Evolutionary conservation across 2,329 filamentous ascomycete species (phyloP).

Genomic region (Aureobasidium sp.): DNA sequence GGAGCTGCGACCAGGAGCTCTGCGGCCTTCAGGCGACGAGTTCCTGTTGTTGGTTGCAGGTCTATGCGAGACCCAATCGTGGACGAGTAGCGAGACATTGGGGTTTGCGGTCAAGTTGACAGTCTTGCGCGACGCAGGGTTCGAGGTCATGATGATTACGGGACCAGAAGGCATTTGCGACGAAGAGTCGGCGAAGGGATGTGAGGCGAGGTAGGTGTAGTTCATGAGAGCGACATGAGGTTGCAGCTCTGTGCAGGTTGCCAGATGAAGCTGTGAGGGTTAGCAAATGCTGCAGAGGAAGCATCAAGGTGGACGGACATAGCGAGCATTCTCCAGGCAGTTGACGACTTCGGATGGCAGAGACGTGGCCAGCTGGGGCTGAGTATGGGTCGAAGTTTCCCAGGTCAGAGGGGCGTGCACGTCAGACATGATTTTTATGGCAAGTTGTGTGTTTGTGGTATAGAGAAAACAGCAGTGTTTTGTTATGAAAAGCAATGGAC

Average conservation of each 20-base stretch:
- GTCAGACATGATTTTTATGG: constrained; percentile 20
- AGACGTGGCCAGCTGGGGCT: constrained; percentile 59
- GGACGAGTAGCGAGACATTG: constrained; percentile 85
- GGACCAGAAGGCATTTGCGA: constrained; percentile 40
- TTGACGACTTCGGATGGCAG: constrained; percentile 80
- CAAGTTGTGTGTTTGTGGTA: neutral
- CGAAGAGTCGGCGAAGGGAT: constrained; percentile 52
- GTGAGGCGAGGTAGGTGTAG: constrained; percentile 77
- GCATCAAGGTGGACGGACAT: constrained; percentile 49
- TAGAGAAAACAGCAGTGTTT: neutral
- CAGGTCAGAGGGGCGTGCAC: constrained; percentile 24
- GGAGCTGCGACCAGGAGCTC: constrained; percentile 45
- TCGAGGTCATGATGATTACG: constrained; percentile 86
- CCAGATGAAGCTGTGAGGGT: constrained; percentile 70
- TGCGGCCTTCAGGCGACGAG: constrained; percentile 39
- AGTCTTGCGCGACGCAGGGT: constrained; percentile 68
- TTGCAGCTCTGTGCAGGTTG: constrained; percentile 73
- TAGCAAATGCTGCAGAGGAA: neutral
- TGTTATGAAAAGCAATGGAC: neutral
- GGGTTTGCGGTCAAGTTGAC: constrained; percentile 77
- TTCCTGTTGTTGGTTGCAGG: constrained; percentile 62
- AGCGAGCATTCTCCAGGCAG: constrained; percentile 89
- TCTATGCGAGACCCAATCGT: constrained; percentile 94
- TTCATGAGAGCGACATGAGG: constrained; percentile 98
- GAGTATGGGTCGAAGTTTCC: constrained; percentile 55